phyloP scores from a whole-genome alignment of 2,329 filamentous ascomycete genomes.

The Macrophomina tecta region DNA sequence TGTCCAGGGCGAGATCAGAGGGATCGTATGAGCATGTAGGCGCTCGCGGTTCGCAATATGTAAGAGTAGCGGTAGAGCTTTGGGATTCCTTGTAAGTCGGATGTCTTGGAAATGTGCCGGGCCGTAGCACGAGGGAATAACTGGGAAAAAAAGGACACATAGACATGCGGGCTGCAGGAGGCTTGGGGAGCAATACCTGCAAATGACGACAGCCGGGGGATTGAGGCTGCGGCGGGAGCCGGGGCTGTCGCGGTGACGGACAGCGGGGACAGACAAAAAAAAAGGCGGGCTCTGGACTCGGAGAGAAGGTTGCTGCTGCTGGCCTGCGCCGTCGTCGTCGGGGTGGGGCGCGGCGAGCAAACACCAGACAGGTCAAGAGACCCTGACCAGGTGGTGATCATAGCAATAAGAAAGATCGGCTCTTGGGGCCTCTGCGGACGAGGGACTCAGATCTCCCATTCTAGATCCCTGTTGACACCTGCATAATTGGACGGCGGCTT shows the following conservation, averaged over 20 bases:
- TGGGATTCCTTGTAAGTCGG: conserved; percentile 21
- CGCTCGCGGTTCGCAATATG: conserved; percentile 21
- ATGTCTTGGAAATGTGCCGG: conserved; percentile 26
- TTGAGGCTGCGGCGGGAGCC: conserved; percentile 22
- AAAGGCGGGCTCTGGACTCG: conserved; percentile 12
- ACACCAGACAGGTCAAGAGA: conserved; percentile 7
- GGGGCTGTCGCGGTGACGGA: neutral
- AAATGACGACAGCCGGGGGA: conserved; percentile 26
- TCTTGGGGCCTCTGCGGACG: conserved; percentile 26
- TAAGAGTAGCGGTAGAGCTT: conserved; percentile 6
- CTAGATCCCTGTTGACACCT: conserved; percentile 26
- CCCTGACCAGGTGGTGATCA: conserved; percentile 29
- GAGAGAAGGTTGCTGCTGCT: conserved; percentile 13
- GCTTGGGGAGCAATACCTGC: conserved; percentile 23
- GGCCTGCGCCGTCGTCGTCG: neutral
- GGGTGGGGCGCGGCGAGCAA: conserved; percentile 12
- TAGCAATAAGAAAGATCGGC: conserved; percentile 29
- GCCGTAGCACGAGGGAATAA: conserved; percentile 26
- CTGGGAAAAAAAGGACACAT: conserved; percentile 25
- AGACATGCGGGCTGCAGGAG: conserved; percentile 27
- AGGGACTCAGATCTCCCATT: conserved; percentile 28
- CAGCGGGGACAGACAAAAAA: conserved; percentile 1
- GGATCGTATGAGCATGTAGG: conserved; percentile 22
- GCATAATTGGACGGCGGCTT: conserved; percentile 28
- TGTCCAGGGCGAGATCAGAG: conserved; percentile 21